A percentile compares a stretch with the other conserved stretches of the same genome.
Conservation (phyloP, 768 basidiomycete species). For the Pleurotus pulmonarius region DNA sequence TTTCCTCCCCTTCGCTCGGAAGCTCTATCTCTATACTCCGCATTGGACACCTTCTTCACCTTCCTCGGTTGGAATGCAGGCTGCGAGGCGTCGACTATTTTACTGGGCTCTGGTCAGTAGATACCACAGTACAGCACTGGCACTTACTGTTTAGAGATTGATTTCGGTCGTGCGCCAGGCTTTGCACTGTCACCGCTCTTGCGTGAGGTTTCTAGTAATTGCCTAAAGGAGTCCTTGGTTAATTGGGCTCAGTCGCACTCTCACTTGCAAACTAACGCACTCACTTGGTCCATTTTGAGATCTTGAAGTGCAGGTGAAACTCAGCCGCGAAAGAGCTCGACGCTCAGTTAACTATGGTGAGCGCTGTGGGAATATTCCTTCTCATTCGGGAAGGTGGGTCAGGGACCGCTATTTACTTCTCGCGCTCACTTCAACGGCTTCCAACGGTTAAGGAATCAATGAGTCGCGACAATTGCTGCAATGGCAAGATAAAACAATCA, state of each 20-base stretch:
- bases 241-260: background rate
- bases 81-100: conserved; percentile 45
- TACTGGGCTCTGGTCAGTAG: conserved; percentile 24
- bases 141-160: no score
- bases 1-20: conserved; percentile 65
- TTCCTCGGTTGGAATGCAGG: conserved; percentile 82
- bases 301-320: no score
- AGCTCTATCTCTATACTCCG: conserved; percentile 69
- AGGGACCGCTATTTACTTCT: no score
- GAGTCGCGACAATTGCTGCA: no score
- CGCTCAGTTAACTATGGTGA: no score
- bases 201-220: background rate
- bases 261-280: background rate
- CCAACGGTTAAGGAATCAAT: no score
- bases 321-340: no score
- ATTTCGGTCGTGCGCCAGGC: no score
- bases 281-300: conserved; percentile 2
- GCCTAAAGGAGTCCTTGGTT: conserved; percentile 6
- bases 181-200: background rate
- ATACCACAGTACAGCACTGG: no score
- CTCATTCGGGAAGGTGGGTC: no score
- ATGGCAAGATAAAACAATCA: background rate
- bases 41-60: conserved; percentile 48
- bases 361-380: no score
- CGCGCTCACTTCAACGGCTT: no score